A percentile compares a stretch with the other conserved stretches of the same genome.
Evolutionary conservation across 2,329 filamentous ascomycete genomes (phyloP).

Genomic region (Chaetomiaceae sp.): DNA sequence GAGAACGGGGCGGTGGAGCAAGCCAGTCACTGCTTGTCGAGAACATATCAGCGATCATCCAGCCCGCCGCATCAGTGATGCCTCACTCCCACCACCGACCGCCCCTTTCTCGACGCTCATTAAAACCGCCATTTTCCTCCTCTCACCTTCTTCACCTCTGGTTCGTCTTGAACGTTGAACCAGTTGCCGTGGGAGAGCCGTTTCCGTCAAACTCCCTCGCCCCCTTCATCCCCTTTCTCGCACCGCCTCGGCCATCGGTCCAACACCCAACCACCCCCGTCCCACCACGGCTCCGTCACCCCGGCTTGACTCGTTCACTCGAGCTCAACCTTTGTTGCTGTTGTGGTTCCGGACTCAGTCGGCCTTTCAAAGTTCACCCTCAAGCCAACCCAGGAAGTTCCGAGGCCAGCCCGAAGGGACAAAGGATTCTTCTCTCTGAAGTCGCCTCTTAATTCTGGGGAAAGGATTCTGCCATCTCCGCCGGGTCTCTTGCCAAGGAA

Average conservation of each 20-base stretch:
- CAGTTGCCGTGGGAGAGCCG: constrained; percentile 19
- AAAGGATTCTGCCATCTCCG: constrained; percentile 4
- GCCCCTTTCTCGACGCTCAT: constrained; percentile 28
- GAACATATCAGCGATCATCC: constrained; percentile 28
- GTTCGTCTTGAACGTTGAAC: neutral
- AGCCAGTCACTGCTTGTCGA: constrained; percentile 14
- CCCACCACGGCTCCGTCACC: neutral
- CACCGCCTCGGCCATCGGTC: constrained; percentile 13
- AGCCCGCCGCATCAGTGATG: constrained; percentile 23
- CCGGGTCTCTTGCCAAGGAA: constrained; percentile 22
- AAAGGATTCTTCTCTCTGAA: constrained; percentile 13
- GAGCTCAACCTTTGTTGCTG: constrained; percentile 37
- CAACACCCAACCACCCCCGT: constrained; percentile 19
- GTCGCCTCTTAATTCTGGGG: constrained; percentile 25
- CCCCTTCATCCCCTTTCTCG: constrained; percentile 3
- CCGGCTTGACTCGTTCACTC: constrained; percentile 47
- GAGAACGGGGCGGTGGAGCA: constrained; percentile 26
- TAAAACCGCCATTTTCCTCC: constrained; percentile 16
- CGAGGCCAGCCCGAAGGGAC: constrained; percentile 27
- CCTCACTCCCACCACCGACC: constrained; percentile 20
- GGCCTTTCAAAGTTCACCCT: constrained; percentile 2
- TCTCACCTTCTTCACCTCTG: constrained; percentile 12
- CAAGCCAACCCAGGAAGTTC: constrained; percentile 13
- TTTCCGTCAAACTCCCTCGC: constrained; percentile 10
- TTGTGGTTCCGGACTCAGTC: constrained; percentile 17